A percentile compares a stretch with the other conserved stretches of the same genome.
Evolutionary conservation across 805 yeast species (phyloP).

Genomic region (Pichia occidentalis): DNA sequence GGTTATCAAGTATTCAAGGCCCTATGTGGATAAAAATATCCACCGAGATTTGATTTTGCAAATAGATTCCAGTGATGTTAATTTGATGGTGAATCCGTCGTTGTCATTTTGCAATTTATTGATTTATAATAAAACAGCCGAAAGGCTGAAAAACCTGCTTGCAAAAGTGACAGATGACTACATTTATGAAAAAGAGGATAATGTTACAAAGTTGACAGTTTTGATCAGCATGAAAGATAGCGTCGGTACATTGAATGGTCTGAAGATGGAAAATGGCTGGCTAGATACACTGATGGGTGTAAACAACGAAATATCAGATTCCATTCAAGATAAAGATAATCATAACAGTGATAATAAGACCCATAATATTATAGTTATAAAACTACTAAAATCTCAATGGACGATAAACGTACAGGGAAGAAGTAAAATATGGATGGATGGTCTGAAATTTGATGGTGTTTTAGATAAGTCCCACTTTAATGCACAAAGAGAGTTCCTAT

Average conservation of each 20-base stretch:
- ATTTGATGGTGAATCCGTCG: slow-evolving; percentile 28
- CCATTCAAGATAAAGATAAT: slow-evolving; percentile 19
- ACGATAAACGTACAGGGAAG: slow-evolving; percentile 21
- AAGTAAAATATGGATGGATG: slow-evolving; percentile 23
- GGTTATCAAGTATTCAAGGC: slow-evolving; percentile 37
- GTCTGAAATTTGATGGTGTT: slow-evolving; percentile 24
- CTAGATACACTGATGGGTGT: slow-evolving; percentile 12
- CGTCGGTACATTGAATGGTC: slow-evolving; percentile 22
- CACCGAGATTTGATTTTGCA: slow-evolving; percentile 38
- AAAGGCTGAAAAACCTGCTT: slow-evolving; percentile 19
- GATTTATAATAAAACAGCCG: slow-evolving; percentile 23
- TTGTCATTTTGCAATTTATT: slow-evolving; percentile 25
- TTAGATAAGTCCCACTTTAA: slow-evolving; percentile 23
- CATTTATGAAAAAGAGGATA: slow-evolving; percentile 20
- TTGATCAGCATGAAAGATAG: slow-evolving; percentile 19
- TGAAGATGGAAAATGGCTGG: slow-evolving; percentile 28
- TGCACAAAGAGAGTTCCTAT: slow-evolving; percentile 21
- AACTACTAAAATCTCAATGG: slow-evolving; percentile 40
- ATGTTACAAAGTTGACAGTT: slow-evolving; percentile 18
- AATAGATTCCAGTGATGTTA: slow-evolving; percentile 28
- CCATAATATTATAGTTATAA: slow-evolving; percentile 33
- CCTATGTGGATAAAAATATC: slow-evolving; percentile 34
- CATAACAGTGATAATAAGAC: slow-evolving; percentile 17
- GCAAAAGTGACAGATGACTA: slow-evolving; percentile 20
- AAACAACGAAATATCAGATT: neutral